These are phyloP conservation scores for Microbotryum scabiosae DNA, from an alignment of 1,284 basidiomycete species.

Conservation along the genomic window DNA sequence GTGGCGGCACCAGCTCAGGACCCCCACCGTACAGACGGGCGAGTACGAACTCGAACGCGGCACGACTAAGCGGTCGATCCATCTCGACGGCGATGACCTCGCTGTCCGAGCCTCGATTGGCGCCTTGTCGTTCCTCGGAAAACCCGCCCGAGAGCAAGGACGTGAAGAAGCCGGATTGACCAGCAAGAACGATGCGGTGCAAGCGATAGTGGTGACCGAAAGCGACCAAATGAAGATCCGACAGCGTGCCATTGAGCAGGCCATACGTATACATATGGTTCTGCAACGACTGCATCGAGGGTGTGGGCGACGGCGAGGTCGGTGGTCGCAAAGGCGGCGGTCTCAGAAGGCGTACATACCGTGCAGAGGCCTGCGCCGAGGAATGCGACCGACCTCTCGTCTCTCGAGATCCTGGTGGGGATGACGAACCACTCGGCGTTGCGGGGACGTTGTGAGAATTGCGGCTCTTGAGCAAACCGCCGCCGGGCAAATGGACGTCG, in stretches of 20 bases:
- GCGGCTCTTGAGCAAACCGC: no score
- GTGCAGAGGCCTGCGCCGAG: no score
- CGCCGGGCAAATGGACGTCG: no score
- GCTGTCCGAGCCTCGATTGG: neutral
- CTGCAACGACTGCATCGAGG: neutral
- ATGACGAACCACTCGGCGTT: no score
- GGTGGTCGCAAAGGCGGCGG: no score
- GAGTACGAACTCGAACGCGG: slow-evolving; percentile 26
- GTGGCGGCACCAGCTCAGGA: slow-evolving; percentile 8
- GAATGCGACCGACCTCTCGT: no score
- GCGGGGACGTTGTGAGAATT: no score
- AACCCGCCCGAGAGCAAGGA: slow-evolving; percentile 76
- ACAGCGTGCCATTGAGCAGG: slow-evolving; percentile 1
- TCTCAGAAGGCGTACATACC: no score
- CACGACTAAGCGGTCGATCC: slow-evolving; percentile 28
- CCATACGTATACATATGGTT: slow-evolving; percentile 1
- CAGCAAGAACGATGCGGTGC: slow-evolving; percentile 73
- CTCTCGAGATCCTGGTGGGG: no score
- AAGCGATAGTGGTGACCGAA: slow-evolving; percentile 51
- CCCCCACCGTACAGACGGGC: slow-evolving; percentile 12
- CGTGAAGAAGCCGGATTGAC: slow-evolving; percentile 71
- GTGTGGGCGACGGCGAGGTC: neutral
- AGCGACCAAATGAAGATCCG: slow-evolving; percentile 6
- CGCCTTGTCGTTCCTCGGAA: slow-evolving; percentile 42
- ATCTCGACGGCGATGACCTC: slow-evolving; percentile 41